A percentile compares a stretch with the other conserved stretches of the same genome.
Conservation (phyloP, 2,329 filamentous ascomycete genomes). For the Verticillium isaacii region DNA sequence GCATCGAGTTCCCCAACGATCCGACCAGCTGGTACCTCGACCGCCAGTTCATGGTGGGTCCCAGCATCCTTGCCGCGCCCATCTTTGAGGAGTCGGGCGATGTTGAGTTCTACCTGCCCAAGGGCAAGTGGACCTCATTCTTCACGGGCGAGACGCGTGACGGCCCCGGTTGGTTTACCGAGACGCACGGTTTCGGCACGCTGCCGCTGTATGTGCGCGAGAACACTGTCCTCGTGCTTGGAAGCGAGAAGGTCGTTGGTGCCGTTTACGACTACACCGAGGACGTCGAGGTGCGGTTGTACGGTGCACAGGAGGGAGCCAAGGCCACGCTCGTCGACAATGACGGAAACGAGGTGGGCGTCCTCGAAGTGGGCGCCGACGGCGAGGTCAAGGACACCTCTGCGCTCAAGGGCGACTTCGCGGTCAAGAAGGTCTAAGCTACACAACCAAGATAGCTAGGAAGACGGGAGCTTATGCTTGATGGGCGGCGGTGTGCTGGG, state of each 20-base stretch:
- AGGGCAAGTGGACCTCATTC: conserved; percentile 41
- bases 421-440: conserved; percentile 7
- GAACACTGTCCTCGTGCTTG: conserved; percentile 43
- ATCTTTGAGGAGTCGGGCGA: conserved; percentile 58
- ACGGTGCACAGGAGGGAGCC: conserved; percentile 34
- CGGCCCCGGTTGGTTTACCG: conserved; percentile 53
- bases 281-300: conserved; percentile 44
- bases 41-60: conserved; percentile 70
- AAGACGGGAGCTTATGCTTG: background rate
- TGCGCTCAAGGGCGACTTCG: conserved; percentile 30
- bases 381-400: conserved; percentile 33
- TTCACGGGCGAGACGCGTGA: conserved; percentile 44
- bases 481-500: background rate
- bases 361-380: conserved; percentile 31
- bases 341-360: conserved; percentile 34
- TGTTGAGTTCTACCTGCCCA: conserved; percentile 61
- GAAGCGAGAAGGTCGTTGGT: conserved; percentile 30
- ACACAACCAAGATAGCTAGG: background rate
- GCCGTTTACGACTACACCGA: conserved; percentile 42
- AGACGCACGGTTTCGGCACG: conserved; percentile 54
- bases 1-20: conserved; percentile 67
- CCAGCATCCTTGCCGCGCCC: conserved; percentile 57
- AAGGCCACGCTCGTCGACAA: conserved; percentile 36
- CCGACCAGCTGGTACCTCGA: conserved; percentile 64
- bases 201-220: conserved; percentile 55